Conservation (phyloP, 352 stramenopile genomes). For the Blastocystis sp. region DNA sequence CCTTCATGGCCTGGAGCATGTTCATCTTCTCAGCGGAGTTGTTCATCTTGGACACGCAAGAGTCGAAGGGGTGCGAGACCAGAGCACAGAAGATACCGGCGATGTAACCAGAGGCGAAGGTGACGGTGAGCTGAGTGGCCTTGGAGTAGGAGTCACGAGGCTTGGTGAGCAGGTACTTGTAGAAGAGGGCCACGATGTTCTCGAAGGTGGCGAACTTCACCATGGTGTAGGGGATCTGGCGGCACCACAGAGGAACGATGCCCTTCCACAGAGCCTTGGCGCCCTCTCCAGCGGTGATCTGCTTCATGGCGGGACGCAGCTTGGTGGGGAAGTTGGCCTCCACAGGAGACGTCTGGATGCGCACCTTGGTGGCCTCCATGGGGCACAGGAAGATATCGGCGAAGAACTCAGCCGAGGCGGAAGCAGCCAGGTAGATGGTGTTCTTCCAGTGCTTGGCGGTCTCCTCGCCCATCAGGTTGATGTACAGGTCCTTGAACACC, state of each 20-base stretch:
- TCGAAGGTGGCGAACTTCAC: constrained; percentile 97
- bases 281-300: constrained; percentile 79
- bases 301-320: constrained; percentile 80
- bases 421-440: constrained; percentile 83
- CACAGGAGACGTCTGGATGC: constrained; percentile 82
- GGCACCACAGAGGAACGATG: constrained; percentile 79
- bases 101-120: constrained; percentile 94
- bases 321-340: constrained; percentile 82
- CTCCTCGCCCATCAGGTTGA: constrained; percentile 83
- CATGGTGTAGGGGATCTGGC: constrained; percentile 97
- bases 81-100: constrained; percentile 96
- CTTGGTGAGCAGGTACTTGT: constrained; percentile 76
- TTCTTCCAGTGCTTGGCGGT: constrained; percentile 86
- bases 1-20: constrained; percentile 82
- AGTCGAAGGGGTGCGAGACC: constrained; percentile 97
- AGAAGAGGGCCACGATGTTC: constrained; percentile 75
- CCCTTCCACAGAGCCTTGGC: constrained; percentile 71
- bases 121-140: constrained; percentile 89
- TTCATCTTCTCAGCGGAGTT: constrained; percentile 82
- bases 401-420: constrained; percentile 87
- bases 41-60: constrained; percentile 92
- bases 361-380: constrained; percentile 91
- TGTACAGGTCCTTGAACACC: constrained; percentile 90
- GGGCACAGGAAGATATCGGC: constrained; percentile 87
- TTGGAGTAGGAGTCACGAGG: constrained; percentile 86